phyloP scores from a whole-genome alignment of 129 eudicot species.

The Smallanthus sonchifolius region DNA sequence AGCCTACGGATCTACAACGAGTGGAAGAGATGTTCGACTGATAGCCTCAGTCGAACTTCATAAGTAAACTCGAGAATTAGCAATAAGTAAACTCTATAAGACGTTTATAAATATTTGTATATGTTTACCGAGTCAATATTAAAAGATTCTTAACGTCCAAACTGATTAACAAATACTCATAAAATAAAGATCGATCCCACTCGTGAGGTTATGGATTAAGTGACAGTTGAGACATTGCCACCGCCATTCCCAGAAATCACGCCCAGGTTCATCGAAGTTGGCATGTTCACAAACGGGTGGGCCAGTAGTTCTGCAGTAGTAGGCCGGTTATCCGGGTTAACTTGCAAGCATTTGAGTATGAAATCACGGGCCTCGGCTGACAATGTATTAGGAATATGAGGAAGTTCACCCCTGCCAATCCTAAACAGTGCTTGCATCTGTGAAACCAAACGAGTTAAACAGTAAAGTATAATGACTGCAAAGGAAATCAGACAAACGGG shows the following conservation, averaged over 20 bases:
- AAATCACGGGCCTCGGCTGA: slow-evolving; percentile 61
- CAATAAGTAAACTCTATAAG: too few species aligned
- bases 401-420: slow-evolving; percentile 50
- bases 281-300: slow-evolving; percentile 53
- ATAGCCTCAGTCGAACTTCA: too few species aligned
- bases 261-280: background rate
- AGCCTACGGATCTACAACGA: too few species aligned
- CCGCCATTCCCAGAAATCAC: background rate
- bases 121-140: too few species aligned
- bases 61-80: too few species aligned
- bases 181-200: background rate
- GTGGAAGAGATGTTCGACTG: too few species aligned
- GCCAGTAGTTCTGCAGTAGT: too few species aligned
- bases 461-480: too few species aligned
- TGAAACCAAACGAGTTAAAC: background rate
- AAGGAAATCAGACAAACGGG: too few species aligned
- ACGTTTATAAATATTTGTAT: too few species aligned
- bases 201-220: background rate
- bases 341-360: slow-evolving; percentile 48
- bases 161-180: background rate
- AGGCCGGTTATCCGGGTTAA: slow-evolving; percentile 51
- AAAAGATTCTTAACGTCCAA: background rate
- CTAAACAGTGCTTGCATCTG: slow-evolving; percentile 66
- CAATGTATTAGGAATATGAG: slow-evolving; percentile 50
- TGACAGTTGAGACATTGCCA: background rate